A percentile compares a stretch with the other conserved stretches of the same genome.
These are phyloP conservation scores for Straminergon stramineum DNA, from an alignment of 225 moss, liverwort and hornwort species.

Conservation along the genomic window DNA sequence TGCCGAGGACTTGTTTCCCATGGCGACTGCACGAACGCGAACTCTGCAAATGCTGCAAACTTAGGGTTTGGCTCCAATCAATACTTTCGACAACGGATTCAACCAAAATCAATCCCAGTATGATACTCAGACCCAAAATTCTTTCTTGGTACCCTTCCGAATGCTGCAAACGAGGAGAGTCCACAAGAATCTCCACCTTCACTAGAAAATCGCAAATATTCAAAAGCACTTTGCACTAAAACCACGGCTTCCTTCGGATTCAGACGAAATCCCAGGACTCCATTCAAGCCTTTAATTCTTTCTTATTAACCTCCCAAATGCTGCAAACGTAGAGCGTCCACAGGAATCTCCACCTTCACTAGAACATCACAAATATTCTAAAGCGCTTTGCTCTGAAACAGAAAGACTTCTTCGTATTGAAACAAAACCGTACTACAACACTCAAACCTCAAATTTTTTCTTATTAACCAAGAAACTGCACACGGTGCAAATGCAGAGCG, in stretches of 20 bases:
- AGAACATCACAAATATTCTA: not conserved
- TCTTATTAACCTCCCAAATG: not conserved
- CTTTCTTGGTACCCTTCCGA: not conserved
- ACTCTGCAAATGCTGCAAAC: not conserved
- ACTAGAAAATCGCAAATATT: not conserved
- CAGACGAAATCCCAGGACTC: not conserved
- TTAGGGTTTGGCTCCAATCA: not conserved
- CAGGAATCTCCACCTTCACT: not conserved
- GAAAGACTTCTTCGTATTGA: not conserved
- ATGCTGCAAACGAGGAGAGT: not conserved
- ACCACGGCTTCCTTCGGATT: not conserved
- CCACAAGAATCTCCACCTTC: not conserved
- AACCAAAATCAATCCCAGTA: not conserved
- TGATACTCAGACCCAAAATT: not conserved
- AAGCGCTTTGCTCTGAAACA: not conserved
- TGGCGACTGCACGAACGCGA: not conserved
- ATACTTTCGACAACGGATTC: not conserved
- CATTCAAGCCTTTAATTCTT: not conserved
- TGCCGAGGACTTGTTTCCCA: conserved; percentile 17
- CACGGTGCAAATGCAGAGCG: not conserved
- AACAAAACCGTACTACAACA: no score
- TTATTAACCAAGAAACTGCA: not conserved
- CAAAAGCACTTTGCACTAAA: not conserved
- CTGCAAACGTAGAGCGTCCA: not conserved
- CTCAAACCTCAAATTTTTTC: no score